A percentile compares a stretch with the other conserved stretches of the same genome.
These are phyloP conservation scores for Micractinium conductrix DNA, from an alignment of 139 green algal genomes.

Conservation along the genomic window DNA sequence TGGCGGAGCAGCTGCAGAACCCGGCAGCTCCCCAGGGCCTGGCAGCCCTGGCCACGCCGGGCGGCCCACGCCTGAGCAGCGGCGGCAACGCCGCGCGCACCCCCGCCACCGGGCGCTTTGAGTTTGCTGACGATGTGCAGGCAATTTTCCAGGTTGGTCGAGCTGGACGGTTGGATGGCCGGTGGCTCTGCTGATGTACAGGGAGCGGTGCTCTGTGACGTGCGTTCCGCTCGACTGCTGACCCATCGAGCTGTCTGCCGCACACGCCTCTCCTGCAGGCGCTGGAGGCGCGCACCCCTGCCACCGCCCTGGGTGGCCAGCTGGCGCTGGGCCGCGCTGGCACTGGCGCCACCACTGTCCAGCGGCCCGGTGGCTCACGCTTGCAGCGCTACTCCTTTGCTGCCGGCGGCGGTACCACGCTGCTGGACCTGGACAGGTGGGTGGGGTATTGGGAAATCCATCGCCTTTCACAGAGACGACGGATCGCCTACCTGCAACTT, in stretches of 20 bases:
- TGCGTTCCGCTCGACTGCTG: background rate
- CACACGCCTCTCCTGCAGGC: no score
- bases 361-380: background rate
- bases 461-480: no score
- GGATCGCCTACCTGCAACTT: no score
- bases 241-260: no score
- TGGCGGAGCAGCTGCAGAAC: constrained; percentile 42
- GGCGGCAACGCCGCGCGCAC: background rate
- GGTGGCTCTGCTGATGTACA: background rate
- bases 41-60: constrained; percentile 3
- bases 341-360: constrained; percentile 17
- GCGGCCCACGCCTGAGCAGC: background rate
- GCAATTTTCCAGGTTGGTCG: constrained; percentile 27
- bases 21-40: constrained; percentile 16
- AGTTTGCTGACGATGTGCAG: constrained; percentile 38
- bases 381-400: constrained; percentile 15
- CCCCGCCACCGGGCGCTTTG: background rate
- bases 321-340: background rate
- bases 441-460: background rate
- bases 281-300: constrained; percentile 28
- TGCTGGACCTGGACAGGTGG: constrained; percentile 37
- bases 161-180: background rate
- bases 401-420: background rate
- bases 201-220: background rate
- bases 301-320: background rate